Evolutionary conservation across 345 rosid species (phyloP).

Genomic region (Aquilaria sinensis): DNA sequence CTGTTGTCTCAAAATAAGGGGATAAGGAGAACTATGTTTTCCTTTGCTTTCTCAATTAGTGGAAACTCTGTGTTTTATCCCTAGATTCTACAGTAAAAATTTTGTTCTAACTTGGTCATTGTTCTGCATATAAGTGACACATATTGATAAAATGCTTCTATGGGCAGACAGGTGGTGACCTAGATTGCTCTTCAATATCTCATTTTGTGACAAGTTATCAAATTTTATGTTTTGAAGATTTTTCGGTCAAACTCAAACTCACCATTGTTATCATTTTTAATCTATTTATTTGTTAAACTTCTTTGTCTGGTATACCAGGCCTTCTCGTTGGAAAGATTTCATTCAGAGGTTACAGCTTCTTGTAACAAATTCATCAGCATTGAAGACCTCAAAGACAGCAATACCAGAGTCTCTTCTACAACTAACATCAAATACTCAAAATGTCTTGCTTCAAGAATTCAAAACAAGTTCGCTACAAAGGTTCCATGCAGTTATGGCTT

Average conservation of each 20-base stretch:
- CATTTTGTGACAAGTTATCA: too few relatives aligned
- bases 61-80: too few relatives aligned
- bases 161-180: too few relatives aligned
- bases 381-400: conserved; percentile 46
- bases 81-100: too few relatives aligned
- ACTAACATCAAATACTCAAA: conserved; percentile 41
- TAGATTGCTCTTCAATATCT: too few relatives aligned
- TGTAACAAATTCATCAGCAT: conserved; percentile 44
- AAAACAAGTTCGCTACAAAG: conserved; percentile 41
- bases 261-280: background rate
- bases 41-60: too few relatives aligned
- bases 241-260: background rate
- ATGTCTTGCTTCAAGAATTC: conserved; percentile 31
- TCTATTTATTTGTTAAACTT: conserved; percentile 1
- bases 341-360: conserved; percentile 53
- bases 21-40: too few relatives aligned
- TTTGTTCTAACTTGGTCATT: too few relatives aligned
- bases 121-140: too few relatives aligned
- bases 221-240: too few relatives aligned
- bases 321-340: conserved; percentile 66
- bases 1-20: too few relatives aligned
- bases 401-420: conserved; percentile 42
- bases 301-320: conserved; percentile 26
- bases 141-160: too few relatives aligned
- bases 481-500: conserved; percentile 50